Base-by-base conservation (phyloP, 352 stramenopile genomes). In the Saprolegnia diclina region DNA sequence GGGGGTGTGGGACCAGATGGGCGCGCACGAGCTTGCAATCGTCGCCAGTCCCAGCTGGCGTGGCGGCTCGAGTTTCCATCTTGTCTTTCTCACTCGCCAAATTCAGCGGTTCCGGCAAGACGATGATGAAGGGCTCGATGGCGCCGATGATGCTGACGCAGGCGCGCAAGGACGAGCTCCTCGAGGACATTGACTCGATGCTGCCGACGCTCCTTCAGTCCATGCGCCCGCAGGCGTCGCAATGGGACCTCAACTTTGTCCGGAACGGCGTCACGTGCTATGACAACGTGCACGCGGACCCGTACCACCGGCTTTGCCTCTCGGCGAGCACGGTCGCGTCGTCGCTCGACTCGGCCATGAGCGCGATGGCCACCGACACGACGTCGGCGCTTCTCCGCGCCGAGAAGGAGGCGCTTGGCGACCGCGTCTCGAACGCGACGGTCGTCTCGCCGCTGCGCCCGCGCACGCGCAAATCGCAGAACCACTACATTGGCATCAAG, bases 171-270 rank as follows among this genome's bases (percentile, higher is more conserved):
- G 62, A 67, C 9, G 62, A 67, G 50, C 50, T 67, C 14, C 45
- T 67, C 5, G 62, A 16, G 16, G 62, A 67, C 19, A 67, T 67
- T 38, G 62, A 67, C 45, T 46, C 62, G 4, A 67, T 67, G 62
- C 32, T 67, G 10, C 62, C 50, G 14, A 53, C 62, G 10, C 35
- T 67, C 16, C 46, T 67, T 5, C 42, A 67, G 19, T 61, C 62
- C 16, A 67, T 67, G 62, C 5, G 50, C 22, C 62, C 62, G 14
- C 50, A 46, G 14, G 62, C 32, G 10, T 53, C 50, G 22, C 50
- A 67, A 37, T 67, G 62, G 62, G 62, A 67, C 18, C 32, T 67
- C 24, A 67, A 67, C 62, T 67, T 67, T 67, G 40, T 67, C 50
- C 62, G 62, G 11, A 67, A 67, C 35, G 62, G 62, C 50, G 62